Base-by-base conservation (phyloP, 2,329 filamentous ascomycete genomes). In the Pseudocercospora macadamiae region DNA sequence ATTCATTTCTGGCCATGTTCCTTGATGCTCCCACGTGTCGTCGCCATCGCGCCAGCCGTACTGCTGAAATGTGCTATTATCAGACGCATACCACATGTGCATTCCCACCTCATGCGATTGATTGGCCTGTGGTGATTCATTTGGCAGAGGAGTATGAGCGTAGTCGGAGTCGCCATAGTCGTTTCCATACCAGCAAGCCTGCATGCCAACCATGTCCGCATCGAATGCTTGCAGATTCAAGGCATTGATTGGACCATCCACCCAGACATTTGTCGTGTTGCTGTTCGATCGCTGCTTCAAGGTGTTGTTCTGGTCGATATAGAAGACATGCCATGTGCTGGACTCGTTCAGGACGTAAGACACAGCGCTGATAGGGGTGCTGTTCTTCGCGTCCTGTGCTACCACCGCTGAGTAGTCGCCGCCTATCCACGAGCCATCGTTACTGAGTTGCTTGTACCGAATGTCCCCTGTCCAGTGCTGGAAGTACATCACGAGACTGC, bases 391-490 rank as follows among this genome's bases (percentile, higher is more conserved):
- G 60, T 79, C 74, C 1, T 63, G 70, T 1, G 75, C 77, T 8
- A 79, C 73, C 0, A 75, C 69, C 34, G 77, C 69, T 1, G 73
- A 71, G 14, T 69, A 65, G 19, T 68, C 68, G 9, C 77, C 77
- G 8, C 77, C 76, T 12, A 71, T 49, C 76, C 77, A 79, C 19
- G 69, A 60, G 4, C 73, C 72, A 19, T 72, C 62, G 1, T 65
- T 67, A 5, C 64, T 72, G 12, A 77, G 72, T 48, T 76, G 74
- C 62, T 76, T 70, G 30, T 64, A 78, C 18, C 78, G 66, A 36
- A 80, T 75, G 5, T 77, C 68, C 12, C 78, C 78, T 5, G 71
- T 71, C 23, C 74, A 71, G 61, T 80, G 76, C 59, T 80, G 78
- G 60, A 77, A 80, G 65, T 79, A 80, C 37, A 79, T 67, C 1